Conservation (phyloP, 2,329 filamentous ascomycete genomes). For the Neofusicoccum sp. region DNA sequence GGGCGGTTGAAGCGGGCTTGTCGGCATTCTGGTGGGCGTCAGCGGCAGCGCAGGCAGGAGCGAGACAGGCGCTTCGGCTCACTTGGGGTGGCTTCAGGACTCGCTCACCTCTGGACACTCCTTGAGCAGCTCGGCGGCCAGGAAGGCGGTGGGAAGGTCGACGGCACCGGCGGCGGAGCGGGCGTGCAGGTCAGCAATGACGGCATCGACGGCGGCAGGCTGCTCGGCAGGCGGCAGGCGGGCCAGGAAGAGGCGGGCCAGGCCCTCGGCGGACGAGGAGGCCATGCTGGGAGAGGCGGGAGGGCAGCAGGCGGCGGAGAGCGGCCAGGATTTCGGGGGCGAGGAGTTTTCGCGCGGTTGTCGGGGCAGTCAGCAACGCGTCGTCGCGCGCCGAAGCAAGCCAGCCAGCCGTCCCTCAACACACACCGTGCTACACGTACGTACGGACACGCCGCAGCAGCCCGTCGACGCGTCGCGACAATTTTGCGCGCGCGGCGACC, state of each 20-base stretch:
- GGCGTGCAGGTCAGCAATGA: constrained; percentile 7
- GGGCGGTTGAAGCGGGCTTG: constrained; percentile 16
- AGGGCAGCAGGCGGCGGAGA: background rate
- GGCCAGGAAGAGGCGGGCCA: constrained; percentile 18
- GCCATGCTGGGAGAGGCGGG: constrained; percentile 6
- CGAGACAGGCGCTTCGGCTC: constrained; percentile 10
- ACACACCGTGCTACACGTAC: background rate
- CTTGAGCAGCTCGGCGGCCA: constrained; percentile 17
- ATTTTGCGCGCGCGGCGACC: background rate
- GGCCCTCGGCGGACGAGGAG: constrained; percentile 11
- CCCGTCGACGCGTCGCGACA: background rate
- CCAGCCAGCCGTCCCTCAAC: background rate
- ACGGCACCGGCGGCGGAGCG: background rate
- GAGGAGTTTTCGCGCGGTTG: background rate
- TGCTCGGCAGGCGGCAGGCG: constrained; percentile 14
- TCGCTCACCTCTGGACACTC: constrained; percentile 19
- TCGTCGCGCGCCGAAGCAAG: background rate
- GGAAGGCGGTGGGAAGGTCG: constrained; percentile 1
- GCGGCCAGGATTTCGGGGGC: constrained; percentile 1
- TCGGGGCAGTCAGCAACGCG: background rate
- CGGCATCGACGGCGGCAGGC: constrained; percentile 3
- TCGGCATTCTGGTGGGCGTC: background rate
- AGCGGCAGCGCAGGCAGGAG: background rate
- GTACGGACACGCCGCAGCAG: background rate
- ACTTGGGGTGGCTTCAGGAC: constrained; percentile 1